Base-by-base conservation (phyloP, 148 eudicot species). In the Polygonum aviculare region DNA sequence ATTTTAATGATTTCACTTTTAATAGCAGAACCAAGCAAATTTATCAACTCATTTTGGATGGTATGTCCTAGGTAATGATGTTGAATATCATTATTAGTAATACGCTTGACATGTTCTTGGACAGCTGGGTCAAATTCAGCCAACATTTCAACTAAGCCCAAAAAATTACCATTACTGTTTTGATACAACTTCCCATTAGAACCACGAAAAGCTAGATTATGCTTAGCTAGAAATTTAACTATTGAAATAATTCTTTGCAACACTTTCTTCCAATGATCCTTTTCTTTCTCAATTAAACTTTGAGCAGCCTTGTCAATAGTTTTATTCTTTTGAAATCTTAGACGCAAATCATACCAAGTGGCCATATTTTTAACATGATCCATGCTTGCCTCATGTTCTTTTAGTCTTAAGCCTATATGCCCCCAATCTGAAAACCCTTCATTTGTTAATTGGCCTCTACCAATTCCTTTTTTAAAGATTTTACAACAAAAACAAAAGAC, bases 41-140 rank as follows among this genome's bases (percentile, higher is more conserved):
- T 35, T 54, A 81, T 78, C 31, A 81, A 78, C 69, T 81, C 78
- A 76, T 76, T 76, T 76, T 76, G 72, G 39, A 76, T 76, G 12
- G 31, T 40, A 45, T 45, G 54, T n/a, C 78, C 54, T 11, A 76
- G 54, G 33, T 76, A 77, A 47, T 69, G 57, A 16, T 11, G 7
- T 9, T 76, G 73, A 63, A 62, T 40, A 3, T 67, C 26, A 65
- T 31, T 50, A 76, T 35, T 76, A 7, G 33, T 48, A 49, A 77
- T 69, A 77, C 45, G 74, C 7, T n/a, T 1, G 12, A 69, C 59
- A 77, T 77, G 74, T 41, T 81, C 77, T 51, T 73, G 77, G 0
- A 81, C 26, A 35, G 63, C 1, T 38, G 75, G 80, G 48, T 81
- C 80, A 81, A 81, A 77, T 22, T 74, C 75, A 1, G 16, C 80